Evolutionary conservation across 495 filamentous ascomycete genomes (phyloP), one percentile per base, ranked within the genome.

Genomic region (Trichoderma reesei): DNA sequence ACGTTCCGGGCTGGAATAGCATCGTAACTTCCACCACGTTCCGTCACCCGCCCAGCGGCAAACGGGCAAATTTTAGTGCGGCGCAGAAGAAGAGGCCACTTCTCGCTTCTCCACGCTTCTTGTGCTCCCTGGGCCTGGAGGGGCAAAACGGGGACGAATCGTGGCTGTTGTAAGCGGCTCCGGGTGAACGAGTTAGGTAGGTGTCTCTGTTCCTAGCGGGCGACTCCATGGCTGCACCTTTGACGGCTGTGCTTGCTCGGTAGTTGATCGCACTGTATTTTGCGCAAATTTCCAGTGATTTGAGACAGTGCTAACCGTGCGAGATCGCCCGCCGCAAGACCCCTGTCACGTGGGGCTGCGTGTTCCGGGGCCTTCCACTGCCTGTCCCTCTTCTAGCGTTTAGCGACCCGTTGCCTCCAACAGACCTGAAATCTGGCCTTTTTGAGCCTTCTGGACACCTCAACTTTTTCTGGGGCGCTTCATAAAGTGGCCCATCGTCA

Each of bases 391-490:
- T 38, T 65, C 37, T 41, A n/a, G 33, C 41, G 16, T 14, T 26
- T 33, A 41, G 18, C 26, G 31, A n/a, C 44, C 36, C 54, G 16
- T 46, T 64, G n/a, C 51, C 51, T 56, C 16, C 20, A 56, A 56
- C 20, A 13, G 31, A 56, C 38, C 38, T 67, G 66, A 66, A 63
- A 68, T 65, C 38, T 68, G 66, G 59, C 66, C 66, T 68, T 63
- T 65, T 65, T 65, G 46, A 41, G 61, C 42, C 41, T 48, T 51
- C 59, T 65, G 56, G 56, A 56, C 63, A 65, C 37, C 20, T 65
- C 63, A 60, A 60, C 63, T 34, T 60, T 65, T 65, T 60, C 42
- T 48, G 39, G 41, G 62, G 34, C 33, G 56, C 37, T 60, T 62
- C 64, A 56, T 65, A 48, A 64, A 65, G 39, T 56, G 51, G 51